Base-by-base conservation (phyloP, 2,329 filamentous ascomycete genomes). In the Clonostachys sp. region DNA sequence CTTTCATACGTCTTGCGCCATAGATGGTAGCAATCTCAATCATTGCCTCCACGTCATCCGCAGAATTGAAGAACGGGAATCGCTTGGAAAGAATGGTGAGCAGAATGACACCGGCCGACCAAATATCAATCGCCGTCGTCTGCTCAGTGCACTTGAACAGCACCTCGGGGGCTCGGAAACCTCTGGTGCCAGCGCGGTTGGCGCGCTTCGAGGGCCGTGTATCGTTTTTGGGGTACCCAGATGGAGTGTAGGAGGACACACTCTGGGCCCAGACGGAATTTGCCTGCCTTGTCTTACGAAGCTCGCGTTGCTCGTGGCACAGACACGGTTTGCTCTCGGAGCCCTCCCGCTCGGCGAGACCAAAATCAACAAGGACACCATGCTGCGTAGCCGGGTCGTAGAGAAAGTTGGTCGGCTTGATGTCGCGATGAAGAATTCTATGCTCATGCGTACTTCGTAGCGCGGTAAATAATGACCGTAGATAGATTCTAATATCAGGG, bases 11-110 rank as follows among this genome's bases (percentile, higher is more conserved):
- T 61, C 81, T 84, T 40, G 78, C 78, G 44, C 94, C 94, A 63
- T 97, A 96, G 51, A 99, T 95, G 49, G 90, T 95, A 35, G 91
- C 89, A 55, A 99, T 95, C 67, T 99, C 94, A 55, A 99, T 92
- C 79, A 96, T 87, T 45, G 94, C 94, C 61, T 99, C 94, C 43
- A 99, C 87, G 59, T 99, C 94, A 64, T 99, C 94, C n/a, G 91
- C 87, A 42, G 89, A 95, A 69, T 99, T 96, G 77, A 99, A 99
- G 69, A 99, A 99, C 2, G 94, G 94, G 59, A 99, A 99, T 5
- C 94, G 84, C 48, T 87, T 87, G 39, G 89, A 92, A 13, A 99
- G 75, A 53, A 99, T 87, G 1, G 94, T 99, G n/a, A 99, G 75
- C 3, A 99, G 78, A 47, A 99, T 95, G n/a, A 99, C 91, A 40